Base-by-base conservation (phyloP, 2,329 filamentous ascomycete species). In the Colletotrichum gloeosporioides region DNA sequence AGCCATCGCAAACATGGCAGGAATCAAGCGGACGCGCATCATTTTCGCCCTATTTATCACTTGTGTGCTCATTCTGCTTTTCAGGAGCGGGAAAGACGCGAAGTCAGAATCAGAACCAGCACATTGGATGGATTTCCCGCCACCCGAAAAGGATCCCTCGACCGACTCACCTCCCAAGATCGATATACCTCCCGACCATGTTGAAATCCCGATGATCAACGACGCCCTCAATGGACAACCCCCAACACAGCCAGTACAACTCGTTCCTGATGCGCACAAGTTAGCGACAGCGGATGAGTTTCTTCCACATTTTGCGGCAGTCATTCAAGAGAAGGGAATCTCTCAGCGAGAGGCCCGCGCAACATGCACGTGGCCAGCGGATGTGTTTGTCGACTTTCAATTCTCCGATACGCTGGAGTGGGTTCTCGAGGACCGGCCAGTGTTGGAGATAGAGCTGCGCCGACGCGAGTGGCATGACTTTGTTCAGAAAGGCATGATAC, bases 391-490 rank as follows among this genome's bases (percentile, higher is more conserved):
- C 15, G 36, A 75, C 22, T 75, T 75, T 4, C 72, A 75, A 16
- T 75, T 75, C 32, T 53, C 72, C 7, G 53, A 71, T n/a, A 53
- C 68, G 27, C 34, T 71, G 25, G 68, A 65, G 8, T 75, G 72
- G 72, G 72, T 71, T n/a, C 22, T 75, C 10, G 61, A 75, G 34
- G 68, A 66, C 12, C 68, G 72, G 2, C 72, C 72, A 15, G 36
- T 61, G 2, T 31, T 75, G 22, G 72, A 75, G 15, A 75, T 75
- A 15, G 72, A 75, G 72, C 68, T 72, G 12, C 72, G 68, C 10
- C 69, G 72, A 18, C 72, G 69, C 8, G 72, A 75, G 18, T 75
- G 72, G 72, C 72, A 75, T 6, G 72, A 75, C 8, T 72, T 75
- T 15, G 25, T 75, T 10, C 25, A 32, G 15, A 53, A 49, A 18